Percentiles rank a stretch among this genome's conserved stretches.
Evolutionary conservation across 805 yeast genomes (phyloP).

Genomic region (Candida sakaeoensis): DNA sequence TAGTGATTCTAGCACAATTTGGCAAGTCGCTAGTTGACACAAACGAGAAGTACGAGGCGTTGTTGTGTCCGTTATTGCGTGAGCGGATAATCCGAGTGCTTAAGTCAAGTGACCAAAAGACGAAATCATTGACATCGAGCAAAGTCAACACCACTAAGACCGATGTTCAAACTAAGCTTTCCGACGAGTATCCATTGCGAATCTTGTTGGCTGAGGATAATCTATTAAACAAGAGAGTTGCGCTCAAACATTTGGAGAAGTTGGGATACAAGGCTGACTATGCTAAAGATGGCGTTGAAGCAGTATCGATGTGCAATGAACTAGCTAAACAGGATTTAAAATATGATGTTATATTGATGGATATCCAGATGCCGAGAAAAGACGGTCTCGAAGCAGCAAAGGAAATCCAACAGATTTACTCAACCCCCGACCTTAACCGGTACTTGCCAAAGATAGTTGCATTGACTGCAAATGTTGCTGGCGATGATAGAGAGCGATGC

Average conservation of each 20-base stretch:
- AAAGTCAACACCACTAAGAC: background rate
- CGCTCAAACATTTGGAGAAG: conserved; percentile 44
- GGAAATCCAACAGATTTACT: conserved; percentile 29
- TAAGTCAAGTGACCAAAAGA: conserved; percentile 2
- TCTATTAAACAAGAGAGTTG: conserved; percentile 47
- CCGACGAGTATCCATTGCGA: conserved; percentile 34
- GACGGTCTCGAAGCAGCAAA: conserved; percentile 54
- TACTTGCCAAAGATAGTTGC: conserved; percentile 42
- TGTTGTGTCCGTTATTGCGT: conserved; percentile 28
- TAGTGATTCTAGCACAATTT: conserved; percentile 26
- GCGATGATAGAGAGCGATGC: conserved; percentile 48
- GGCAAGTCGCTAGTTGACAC: conserved; percentile 24
- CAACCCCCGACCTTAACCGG: conserved; percentile 15
- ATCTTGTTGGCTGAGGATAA: conserved; percentile 57
- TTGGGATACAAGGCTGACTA: conserved; percentile 51
- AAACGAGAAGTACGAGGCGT: conserved; percentile 19
- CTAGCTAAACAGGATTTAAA: conserved; percentile 20
- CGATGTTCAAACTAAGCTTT: conserved; percentile 5
- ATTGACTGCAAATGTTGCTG: conserved; percentile 51
- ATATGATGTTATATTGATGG: conserved; percentile 55
- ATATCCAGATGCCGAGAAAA: conserved; percentile 51
- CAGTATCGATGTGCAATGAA: conserved; percentile 30
- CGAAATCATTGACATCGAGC: background rate
- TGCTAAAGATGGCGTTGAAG: conserved; percentile 50
- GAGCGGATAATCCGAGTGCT: conserved; percentile 17